These are phyloP conservation scores for Tulasnella sp. DNA, from an alignment of 768 basidiomycete species.

Conservation along the genomic window DNA sequence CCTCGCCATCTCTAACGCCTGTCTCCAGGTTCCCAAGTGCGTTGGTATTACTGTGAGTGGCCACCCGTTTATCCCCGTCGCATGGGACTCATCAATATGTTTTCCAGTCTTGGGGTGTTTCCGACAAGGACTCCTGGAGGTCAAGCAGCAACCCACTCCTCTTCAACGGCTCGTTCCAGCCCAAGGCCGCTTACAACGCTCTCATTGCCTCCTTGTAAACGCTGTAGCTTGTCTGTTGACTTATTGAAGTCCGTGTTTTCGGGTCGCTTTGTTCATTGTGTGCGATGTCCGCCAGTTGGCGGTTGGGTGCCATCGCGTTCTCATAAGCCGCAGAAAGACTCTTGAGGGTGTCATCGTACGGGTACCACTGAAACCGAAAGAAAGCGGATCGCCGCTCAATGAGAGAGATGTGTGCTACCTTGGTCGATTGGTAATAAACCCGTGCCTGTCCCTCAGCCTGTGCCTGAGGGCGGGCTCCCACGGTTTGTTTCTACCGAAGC, in stretches of 20 bases:
- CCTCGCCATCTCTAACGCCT: slow-evolving; percentile 9
- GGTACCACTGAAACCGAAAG: not conserved
- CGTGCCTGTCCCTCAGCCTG: not conserved
- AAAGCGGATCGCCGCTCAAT: not conserved
- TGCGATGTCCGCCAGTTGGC: not conserved
- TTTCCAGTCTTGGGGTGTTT: slow-evolving; percentile 20
- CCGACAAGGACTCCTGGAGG: slow-evolving; percentile 24
- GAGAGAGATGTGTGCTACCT: too few relatives aligned
- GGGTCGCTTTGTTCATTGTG: not conserved
- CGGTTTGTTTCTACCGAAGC: too few relatives aligned
- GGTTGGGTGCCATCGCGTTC: not conserved
- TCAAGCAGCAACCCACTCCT: slow-evolving; percentile 18
- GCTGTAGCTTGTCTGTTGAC: not conserved
- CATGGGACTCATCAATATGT: not conserved
- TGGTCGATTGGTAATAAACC: too few relatives aligned
- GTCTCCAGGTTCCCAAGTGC: slow-evolving; percentile 20
- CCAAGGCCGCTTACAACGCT: slow-evolving; percentile 23
- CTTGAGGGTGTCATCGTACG: not conserved
- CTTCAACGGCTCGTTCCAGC: slow-evolving; percentile 21
- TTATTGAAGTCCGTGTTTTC: not conserved
- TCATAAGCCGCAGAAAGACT: not conserved
- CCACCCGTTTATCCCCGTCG: not conserved
- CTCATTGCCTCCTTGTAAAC: not conserved
- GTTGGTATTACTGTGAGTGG: slow-evolving; percentile 23
- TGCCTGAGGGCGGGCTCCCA: too few relatives aligned